phyloP scores from a whole-genome alignment of 1,284 basidiomycete species.

The Naganishia albida region DNA sequence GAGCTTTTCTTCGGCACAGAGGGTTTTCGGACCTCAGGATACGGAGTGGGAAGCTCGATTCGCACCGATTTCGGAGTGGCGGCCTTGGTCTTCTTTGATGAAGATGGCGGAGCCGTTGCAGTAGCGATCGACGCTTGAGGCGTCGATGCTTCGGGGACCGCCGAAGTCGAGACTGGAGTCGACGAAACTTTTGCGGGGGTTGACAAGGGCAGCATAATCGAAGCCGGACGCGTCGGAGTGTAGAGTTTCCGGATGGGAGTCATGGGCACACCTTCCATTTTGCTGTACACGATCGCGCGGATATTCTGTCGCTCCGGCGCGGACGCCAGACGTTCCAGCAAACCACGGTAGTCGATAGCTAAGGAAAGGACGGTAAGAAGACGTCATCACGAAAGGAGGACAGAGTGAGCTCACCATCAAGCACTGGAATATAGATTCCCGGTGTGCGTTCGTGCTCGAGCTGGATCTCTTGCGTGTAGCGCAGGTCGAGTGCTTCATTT shows the following conservation, averaged over 20 bases:
- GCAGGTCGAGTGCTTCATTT: conserved; percentile 19
- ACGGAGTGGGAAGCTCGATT: neutral
- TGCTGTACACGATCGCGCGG: conserved; percentile 13
- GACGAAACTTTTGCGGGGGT: neutral
- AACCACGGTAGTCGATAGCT: conserved; percentile 23
- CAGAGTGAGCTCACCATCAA: conserved; percentile 3
- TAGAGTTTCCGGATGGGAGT: conserved; percentile 3
- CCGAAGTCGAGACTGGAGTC: neutral
- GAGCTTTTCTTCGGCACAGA: conserved; percentile 14
- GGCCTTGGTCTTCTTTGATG: neutral
- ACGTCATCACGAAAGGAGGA: no score
- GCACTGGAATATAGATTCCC: conserved; percentile 21
- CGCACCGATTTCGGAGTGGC: neutral
- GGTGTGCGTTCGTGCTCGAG: conserved; percentile 18
- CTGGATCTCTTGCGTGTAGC: conserved; percentile 23
- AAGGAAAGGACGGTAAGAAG: neutral
- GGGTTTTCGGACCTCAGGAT: conserved; percentile 2
- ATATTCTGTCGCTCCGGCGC: conserved; percentile 10
- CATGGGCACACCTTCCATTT: conserved; percentile 10
- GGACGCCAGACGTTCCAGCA: conserved; percentile 9
- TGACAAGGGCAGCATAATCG: neutral
- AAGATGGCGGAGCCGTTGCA: neutral
- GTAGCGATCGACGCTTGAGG: neutral
- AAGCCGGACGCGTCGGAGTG: neutral
- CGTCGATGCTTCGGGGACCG: neutral